A percentile compares a stretch with the other conserved stretches of the same genome.
Evolutionary conservation across 768 basidiomycete species (phyloP).

Genomic region (Pisolithus sp.): DNA sequence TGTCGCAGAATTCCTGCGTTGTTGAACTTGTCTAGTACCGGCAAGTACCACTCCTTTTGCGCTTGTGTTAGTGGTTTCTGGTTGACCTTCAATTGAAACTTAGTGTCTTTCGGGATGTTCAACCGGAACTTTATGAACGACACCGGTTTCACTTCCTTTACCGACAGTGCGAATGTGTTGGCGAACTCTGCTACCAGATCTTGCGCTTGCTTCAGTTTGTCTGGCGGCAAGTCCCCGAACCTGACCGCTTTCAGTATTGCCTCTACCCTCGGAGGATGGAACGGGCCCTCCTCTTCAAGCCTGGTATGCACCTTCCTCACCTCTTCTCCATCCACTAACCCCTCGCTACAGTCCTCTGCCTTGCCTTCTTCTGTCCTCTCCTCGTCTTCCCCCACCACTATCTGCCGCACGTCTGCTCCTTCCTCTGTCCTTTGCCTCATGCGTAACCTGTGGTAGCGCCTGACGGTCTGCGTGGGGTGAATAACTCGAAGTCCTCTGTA

Average conservation of each 20-base stretch:
- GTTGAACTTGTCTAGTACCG: slow-evolving; percentile 29
- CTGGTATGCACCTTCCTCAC: slow-evolving; percentile 7
- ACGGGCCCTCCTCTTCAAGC: slow-evolving; percentile 6
- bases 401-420: background rate
- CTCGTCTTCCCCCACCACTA: too few species aligned
- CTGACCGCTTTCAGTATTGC: slow-evolving; percentile 11
- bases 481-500: too few species aligned
- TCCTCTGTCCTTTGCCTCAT: background rate
- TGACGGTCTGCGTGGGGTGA: too few species aligned
- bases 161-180: slow-evolving; percentile 34
- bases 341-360: too few species aligned
- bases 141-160: slow-evolving; percentile 32
- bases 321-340: too few species aligned
- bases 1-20: slow-evolving; percentile 22
- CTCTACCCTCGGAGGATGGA: slow-evolving; percentile 12
- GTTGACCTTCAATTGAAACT: slow-evolving; percentile 28
- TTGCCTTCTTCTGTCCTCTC: background rate
- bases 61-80: slow-evolving; percentile 27
- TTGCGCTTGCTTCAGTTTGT: slow-evolving; percentile 17
- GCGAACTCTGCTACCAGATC: slow-evolving; percentile 26
- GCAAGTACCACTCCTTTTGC: slow-evolving; percentile 26
- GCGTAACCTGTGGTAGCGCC: too few species aligned
- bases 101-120: slow-evolving; percentile 21
- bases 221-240: slow-evolving; percentile 21
- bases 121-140: slow-evolving; percentile 28